Base-by-base conservation (phyloP, 208 protist species). In the Leishmania amazonensis region DNA sequence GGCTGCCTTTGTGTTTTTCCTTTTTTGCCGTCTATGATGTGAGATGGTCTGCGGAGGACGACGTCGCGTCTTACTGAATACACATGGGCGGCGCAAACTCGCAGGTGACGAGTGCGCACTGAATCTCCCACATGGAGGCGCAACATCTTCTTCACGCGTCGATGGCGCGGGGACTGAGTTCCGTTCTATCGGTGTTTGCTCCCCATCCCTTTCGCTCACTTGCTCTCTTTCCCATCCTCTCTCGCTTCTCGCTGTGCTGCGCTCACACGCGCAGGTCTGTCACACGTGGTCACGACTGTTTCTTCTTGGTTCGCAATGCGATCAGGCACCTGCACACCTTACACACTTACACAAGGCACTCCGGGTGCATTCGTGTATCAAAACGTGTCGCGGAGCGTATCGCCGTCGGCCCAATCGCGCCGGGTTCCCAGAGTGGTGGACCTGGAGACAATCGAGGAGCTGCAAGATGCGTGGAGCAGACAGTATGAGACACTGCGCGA, bases 401-500 rank as follows among this genome's bases (percentile, higher is more conserved):
- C 82, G 35, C 73, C 67, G 11, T 82, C 82, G 17, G 21, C 53
- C 62, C 58, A 35, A 47, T 24, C 78, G 28, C 6, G 45, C 13
- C 78, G 62, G 13, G 75, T 42, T 6, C 31, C 68, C 53, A 81
- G 81, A 15, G 82, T 90, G 21, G 82, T 90, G 13, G 65, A 83
- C 42, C 78, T 95, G 7, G 91, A 93, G 13, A 92, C 88, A 62
- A 73, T 95, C 40, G 91, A 95, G 64, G 49, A 72, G 67, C 57
- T 87, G n/a, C 91, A 95, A 64, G 91, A 92, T 77, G 78, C 77
- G 57, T 95, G 91, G 91, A 78, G 82, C 73, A 78, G 82, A 65
- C 79, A 45, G 51, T 85, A 88, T 60, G 89, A 87, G 42, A 81
- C 70, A 42, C 65, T 81, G 58, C 81, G 79, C 51, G 60, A 83